A percentile compares a stretch with the other conserved stretches of the same genome.
Conservation (phyloP, 306 rosid species). For the Spatholobus suberectus region DNA sequence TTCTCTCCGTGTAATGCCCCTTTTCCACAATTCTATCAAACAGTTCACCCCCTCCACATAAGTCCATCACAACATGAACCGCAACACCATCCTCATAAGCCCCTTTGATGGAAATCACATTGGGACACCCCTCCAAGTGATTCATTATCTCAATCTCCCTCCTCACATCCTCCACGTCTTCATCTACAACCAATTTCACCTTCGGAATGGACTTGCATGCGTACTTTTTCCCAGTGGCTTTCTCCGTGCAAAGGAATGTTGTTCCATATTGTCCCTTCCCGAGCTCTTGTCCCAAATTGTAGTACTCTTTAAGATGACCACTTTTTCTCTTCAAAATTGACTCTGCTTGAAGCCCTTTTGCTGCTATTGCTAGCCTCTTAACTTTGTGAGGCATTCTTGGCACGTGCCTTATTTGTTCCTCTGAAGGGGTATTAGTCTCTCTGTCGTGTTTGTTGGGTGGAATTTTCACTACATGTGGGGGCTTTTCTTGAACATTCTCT, state of each 20-base stretch:
- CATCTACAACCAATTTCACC: conserved; percentile 53
- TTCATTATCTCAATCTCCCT: conserved; percentile 91
- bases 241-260: conserved; percentile 69
- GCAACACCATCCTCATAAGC: conserved; percentile 79
- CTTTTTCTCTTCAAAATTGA: conserved; percentile 69
- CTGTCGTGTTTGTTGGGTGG: too few relatives aligned
- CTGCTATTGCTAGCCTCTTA: too few relatives aligned
- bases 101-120: conserved; percentile 63
- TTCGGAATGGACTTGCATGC: conserved; percentile 88
- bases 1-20: conserved; percentile 76
- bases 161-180: conserved; percentile 81
- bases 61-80: conserved; percentile 82
- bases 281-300: conserved; percentile 61
- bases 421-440: conserved; percentile 5
- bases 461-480: conserved; percentile 37
- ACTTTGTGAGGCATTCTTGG: conserved; percentile 39
- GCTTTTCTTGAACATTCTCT: conserved; percentile 13
- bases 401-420: not conserved
- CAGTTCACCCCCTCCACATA: conserved; percentile 86
- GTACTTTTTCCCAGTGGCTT: conserved; percentile 59
- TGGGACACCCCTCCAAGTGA: conserved; percentile 67
- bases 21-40: conserved; percentile 73
- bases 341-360: conserved; percentile 70
- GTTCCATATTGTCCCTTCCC: conserved; percentile 84
- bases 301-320: conserved; percentile 65